These are phyloP conservation scores for Bruguiera hainesii DNA, from an alignment of 441 rosid genomes.

Conservation along the genomic window DNA sequence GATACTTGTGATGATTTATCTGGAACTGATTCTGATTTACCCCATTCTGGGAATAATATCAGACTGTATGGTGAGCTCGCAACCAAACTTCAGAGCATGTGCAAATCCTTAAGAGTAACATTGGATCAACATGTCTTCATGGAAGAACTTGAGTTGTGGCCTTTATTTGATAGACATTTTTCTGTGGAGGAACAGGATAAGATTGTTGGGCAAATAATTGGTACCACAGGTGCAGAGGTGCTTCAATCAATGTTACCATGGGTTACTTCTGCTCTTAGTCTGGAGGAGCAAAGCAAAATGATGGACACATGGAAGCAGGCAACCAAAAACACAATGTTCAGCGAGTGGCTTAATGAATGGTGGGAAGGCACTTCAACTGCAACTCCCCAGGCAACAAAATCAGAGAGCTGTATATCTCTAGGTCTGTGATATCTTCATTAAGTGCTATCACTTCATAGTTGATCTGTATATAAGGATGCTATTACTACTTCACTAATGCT, in stretches of 20 bases:
- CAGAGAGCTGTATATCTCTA: constrained; percentile 47
- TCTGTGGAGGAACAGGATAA: constrained; percentile 77
- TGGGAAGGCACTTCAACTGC: constrained; percentile 53
- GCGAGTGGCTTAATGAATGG: constrained; percentile 85
- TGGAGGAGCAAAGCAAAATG: constrained; percentile 71
- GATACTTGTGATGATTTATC: constrained; percentile 18
- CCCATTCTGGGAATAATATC: constrained; percentile 21
- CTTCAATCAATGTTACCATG: constrained; percentile 84
- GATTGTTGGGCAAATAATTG: constrained; percentile 72
- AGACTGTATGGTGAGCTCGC: constrained; percentile 51
- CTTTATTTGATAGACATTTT: constrained; percentile 67
- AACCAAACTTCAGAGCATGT: constrained; percentile 78
- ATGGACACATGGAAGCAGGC: constrained; percentile 90
- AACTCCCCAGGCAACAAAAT: constrained; percentile 30
- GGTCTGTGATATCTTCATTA: constrained; percentile 29
- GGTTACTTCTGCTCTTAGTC: constrained; percentile 78
- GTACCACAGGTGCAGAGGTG: constrained; percentile 82
- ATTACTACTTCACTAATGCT: constrained; percentile 4
- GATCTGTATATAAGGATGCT: constrained; percentile 1
- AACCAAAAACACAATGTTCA: constrained; percentile 77
- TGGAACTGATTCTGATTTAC: constrained; percentile 21
- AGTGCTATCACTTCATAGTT: not conserved
- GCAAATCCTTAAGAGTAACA: constrained; percentile 68
- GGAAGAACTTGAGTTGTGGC: constrained; percentile 86
- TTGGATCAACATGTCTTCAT: constrained; percentile 65